phyloP scores from a whole-genome alignment of 2,329 filamentous ascomycete species.

The Arthrinium puccinioides region DNA sequence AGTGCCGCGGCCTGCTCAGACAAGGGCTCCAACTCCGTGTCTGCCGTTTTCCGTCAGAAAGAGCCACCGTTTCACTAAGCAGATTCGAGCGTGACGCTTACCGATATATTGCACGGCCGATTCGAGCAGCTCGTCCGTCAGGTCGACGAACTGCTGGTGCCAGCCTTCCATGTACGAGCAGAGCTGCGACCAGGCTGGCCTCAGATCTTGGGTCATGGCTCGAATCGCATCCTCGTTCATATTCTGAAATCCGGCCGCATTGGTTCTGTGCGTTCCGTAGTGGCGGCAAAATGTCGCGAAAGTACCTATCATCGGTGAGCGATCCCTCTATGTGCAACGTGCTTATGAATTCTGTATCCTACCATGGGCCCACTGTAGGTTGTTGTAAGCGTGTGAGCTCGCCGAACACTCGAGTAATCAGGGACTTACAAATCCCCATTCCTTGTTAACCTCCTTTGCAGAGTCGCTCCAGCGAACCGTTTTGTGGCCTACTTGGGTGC shows the following conservation, averaged over 20 bases:
- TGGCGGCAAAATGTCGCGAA: conserved; percentile 36
- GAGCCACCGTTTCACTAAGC: too few species aligned
- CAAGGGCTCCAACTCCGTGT: neutral
- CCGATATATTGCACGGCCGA: neutral
- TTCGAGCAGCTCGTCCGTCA: neutral
- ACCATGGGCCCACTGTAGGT: neutral
- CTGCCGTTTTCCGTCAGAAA: neutral
- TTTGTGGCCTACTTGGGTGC: too few species aligned
- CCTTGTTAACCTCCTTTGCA: too few species aligned
- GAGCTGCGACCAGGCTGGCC: conserved; percentile 22
- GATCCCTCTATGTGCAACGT: too few species aligned
- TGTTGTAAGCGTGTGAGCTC: too few species aligned
- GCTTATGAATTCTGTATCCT: too few species aligned
- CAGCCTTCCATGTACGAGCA: conserved; percentile 3
- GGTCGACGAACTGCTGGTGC: neutral
- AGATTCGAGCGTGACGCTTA: neutral
- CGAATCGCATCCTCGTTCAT: conserved; percentile 39
- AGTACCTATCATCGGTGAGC: neutral
- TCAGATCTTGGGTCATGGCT: conserved; percentile 27
- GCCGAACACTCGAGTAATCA: too few species aligned
- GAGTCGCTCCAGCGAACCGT: too few species aligned
- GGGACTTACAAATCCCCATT: too few species aligned
- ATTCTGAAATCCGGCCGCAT: conserved; percentile 16
- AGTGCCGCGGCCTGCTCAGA: conserved; percentile 11
- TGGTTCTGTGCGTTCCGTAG: conserved; percentile 27